phyloP scores from a whole-genome alignment of 768 basidiomycete genomes.

The Kwoniella dejecticola region DNA sequence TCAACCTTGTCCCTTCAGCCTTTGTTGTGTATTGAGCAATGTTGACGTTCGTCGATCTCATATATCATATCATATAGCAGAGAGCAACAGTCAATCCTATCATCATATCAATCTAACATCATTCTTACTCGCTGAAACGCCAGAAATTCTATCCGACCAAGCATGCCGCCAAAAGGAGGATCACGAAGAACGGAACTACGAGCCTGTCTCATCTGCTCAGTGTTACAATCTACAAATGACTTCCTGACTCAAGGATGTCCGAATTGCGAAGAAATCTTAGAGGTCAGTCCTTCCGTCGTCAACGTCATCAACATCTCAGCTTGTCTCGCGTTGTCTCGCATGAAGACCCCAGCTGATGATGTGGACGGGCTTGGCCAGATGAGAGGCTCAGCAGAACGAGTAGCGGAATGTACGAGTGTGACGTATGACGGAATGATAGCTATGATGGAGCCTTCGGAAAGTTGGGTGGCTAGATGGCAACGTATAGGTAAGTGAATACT shows the following conservation, averaged over 20 bases:
- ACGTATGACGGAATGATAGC: slow-evolving; percentile 92
- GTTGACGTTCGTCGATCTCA: no score
- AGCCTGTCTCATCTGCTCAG: slow-evolving; percentile 90
- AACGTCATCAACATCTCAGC: background rate
- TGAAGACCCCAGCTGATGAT: no score
- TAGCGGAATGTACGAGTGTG: slow-evolving; percentile 81
- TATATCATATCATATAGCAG: no score
- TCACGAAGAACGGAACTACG: slow-evolving; percentile 67
- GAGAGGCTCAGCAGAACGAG: slow-evolving; percentile 81
- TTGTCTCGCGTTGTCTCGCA: no score
- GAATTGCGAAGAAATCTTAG: slow-evolving; percentile 93
- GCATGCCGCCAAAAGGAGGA: slow-evolving; percentile 38
- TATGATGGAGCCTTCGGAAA: slow-evolving; percentile 77
- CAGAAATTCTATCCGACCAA: background rate
- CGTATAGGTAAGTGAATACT: slow-evolving; percentile 69
- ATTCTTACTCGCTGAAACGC: background rate
- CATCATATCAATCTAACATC: slow-evolving; percentile 2
- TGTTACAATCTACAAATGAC: slow-evolving; percentile 79
- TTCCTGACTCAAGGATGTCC: slow-evolving; percentile 88
- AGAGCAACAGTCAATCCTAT: no score
- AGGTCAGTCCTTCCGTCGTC: slow-evolving; percentile 68
- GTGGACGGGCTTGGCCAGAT: no score
- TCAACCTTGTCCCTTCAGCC: background rate
- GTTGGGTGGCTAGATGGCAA: slow-evolving; percentile 98
- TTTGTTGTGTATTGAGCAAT: no score